Base-by-base conservation (phyloP, 164 flowering plant species). In the Vitis cinerea region DNA sequence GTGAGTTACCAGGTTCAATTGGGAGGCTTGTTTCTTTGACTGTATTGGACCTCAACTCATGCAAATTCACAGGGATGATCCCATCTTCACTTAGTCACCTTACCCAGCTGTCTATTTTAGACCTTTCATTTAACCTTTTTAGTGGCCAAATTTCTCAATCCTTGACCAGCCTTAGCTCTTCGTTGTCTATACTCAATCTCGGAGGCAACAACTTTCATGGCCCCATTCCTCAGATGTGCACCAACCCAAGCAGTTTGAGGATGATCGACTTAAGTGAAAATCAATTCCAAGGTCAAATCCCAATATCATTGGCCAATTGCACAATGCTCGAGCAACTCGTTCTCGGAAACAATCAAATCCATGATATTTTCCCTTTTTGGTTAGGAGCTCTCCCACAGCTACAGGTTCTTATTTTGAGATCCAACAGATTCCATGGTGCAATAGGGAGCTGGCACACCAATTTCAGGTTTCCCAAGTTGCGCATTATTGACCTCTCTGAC, bases 281-380 rank as follows among this genome's bases (percentile, higher is more conserved):
- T 61, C 61, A 16, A 2, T 14, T 76, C 10, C 10, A 68, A 17
- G 75, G 75, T 8, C 9, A 6, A 3, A 1, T 76, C 0, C 75
- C 79, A 15, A 51, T 56, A 49, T 72, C 75, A 8, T 17, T 76
- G 55, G 44, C 53, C 63, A 68, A 68, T 12, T 71, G 79, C 15
- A 44, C 3, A 16, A 9, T 3, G 58, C 72, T 72, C 2, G 72
- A 64, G 29, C 44, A 52, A 0, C 47, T 76, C 13, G 65, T 72
- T 48, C 2, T 76, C 8, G 70, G 75, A 0, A 64, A 59, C 48
- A 72, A 76, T 31, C 13, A 8, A 10, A 19, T 76, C 19, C 27
- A 37, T n/a, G 75, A 64, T 31, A 53, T 63, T 9, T 76, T 76
- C 56, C 79, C 79, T 8, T 30, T 13, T 4, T 75, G 75, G 78